Base-by-base conservation (phyloP, 2,329 filamentous ascomycete genomes). In the Zymoseptoria brevis region DNA sequence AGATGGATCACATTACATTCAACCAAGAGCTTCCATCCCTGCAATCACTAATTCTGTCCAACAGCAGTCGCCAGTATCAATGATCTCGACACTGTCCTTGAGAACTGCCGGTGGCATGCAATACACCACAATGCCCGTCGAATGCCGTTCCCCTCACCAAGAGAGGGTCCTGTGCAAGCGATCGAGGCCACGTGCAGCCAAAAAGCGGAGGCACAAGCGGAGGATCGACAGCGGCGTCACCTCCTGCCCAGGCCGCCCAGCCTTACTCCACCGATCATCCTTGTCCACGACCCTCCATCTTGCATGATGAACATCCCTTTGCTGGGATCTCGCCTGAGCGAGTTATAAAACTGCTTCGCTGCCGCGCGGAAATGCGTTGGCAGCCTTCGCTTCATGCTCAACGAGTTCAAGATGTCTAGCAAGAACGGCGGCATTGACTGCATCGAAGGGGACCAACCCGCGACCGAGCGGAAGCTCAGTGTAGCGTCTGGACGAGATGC, bases 391-490 rank as follows among this genome's bases (percentile, higher is more conserved):
- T 45, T 45, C 35, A 6, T 45, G 35, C 13, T 45, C 5, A 45
- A 13, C 13, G 16, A 16, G 5, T 16, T 45, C 35, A 51, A 30
- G 4, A 53, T 53, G 51, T 19, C 22, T 19, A 24, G 19, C 21
- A 45, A 57, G 54, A 64, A 64, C 52, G 57, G 48, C 29, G 51
- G 53, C 22, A 51, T 56, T n/a, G 58, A 62, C 16, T 50, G 54
- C 54, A 52, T 61, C 13, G 62, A 61, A 24, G 58, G 58, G 19
- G 49, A 58, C 19, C 19, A 19, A 7, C 60, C 21, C 1, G 16
- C 19, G 7, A 26, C 51, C 22, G 19, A 21, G 50, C 57, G 60
- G n/a, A 62, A 64, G 55, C 30, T 50, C 4, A 64, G 60, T 51
- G 24, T 59, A n/a, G 22, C 55, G 26, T 51, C 53, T 29, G 35